Percentiles rank a stretch among this genome's conserved stretches.
These are phyloP conservation scores for Boeremia lycopersici DNA, from an alignment of 2,329 filamentous ascomycete genomes.

Conservation along the genomic window DNA sequence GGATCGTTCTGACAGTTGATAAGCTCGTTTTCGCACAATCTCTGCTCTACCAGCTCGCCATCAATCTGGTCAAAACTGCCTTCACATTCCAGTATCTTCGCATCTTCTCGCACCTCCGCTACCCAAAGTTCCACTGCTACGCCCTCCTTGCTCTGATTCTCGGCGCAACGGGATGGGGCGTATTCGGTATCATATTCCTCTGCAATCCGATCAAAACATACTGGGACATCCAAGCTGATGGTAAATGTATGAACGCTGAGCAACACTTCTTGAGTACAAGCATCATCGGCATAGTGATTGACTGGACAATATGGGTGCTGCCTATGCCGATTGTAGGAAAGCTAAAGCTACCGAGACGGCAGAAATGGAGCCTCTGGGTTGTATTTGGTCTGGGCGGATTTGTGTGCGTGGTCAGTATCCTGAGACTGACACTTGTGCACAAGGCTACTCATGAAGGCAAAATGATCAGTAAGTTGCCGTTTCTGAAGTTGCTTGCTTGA, in stretches of 20 bases:
- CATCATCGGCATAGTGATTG: constrained; percentile 36
- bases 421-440: constrained; percentile 36
- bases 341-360: constrained; percentile 39
- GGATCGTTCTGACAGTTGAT: background rate
- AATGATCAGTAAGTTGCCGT: constrained; percentile 29
- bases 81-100: constrained; percentile 41
- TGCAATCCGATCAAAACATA: constrained; percentile 36
- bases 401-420: constrained; percentile 37
- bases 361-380: constrained; percentile 39
- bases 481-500: background rate
- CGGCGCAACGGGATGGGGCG: constrained; percentile 32
- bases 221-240: constrained; percentile 26
- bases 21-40: constrained; percentile 41
- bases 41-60: constrained; percentile 39
- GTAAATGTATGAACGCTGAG: constrained; percentile 34
- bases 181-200: constrained; percentile 38
- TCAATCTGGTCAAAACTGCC: constrained; percentile 42
- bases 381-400: constrained; percentile 48
- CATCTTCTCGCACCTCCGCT: constrained; percentile 26
- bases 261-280: constrained; percentile 35
- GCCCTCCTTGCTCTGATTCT: constrained; percentile 24
- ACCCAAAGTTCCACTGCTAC: constrained; percentile 22
- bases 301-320: constrained; percentile 39
- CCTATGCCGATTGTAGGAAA: constrained; percentile 38
- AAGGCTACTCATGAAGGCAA: constrained; percentile 23